Percentiles rank a stretch among this genome's conserved stretches.
Evolutionary conservation across 2,329 filamentous ascomycete species (phyloP).

Genomic region (Domatiomyces globalis): DNA sequence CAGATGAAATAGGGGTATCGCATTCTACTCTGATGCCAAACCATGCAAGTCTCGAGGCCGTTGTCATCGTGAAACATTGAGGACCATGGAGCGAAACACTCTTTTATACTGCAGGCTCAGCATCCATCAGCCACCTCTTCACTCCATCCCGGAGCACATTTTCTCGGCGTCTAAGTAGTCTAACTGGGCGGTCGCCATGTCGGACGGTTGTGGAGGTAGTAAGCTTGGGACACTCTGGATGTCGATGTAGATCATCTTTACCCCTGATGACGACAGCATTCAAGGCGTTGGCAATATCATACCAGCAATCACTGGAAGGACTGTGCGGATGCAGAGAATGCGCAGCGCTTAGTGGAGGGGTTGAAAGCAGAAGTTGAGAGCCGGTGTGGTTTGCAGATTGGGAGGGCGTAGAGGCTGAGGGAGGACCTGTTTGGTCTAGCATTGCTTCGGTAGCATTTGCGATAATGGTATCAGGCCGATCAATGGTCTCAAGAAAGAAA

Average conservation of each 20-base stretch:
- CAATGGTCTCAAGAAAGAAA: conserved; percentile 40
- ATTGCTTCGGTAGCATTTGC: conserved; percentile 45
- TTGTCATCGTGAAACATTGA: neutral
- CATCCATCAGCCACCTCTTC: conserved; percentile 36
- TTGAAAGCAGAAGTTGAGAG: neutral
- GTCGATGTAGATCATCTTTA: conserved; percentile 33
- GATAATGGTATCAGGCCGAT: conserved; percentile 44
- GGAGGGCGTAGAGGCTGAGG: conserved; percentile 7
- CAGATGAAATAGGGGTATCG: neutral
- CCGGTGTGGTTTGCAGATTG: conserved; percentile 16
- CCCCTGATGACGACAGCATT: conserved; percentile 43
- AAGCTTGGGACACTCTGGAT: conserved; percentile 22
- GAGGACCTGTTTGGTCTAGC: conserved; percentile 20
- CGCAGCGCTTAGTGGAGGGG: neutral
- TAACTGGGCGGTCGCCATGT: conserved; percentile 4
- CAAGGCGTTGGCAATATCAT: conserved; percentile 41
- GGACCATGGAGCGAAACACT: neutral
- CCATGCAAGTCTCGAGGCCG: neutral
- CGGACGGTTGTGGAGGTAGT: conserved; percentile 23
- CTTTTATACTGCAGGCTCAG: neutral
- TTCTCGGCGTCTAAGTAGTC: conserved; percentile 25
- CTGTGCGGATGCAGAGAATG: neutral
- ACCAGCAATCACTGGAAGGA: conserved; percentile 33
- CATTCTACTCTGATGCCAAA: neutral
- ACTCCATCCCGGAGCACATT: conserved; percentile 44